These are phyloP conservation scores for Pugionium cornutum DNA, from an alignment of 345 rosid species.

Conservation along the genomic window DNA sequence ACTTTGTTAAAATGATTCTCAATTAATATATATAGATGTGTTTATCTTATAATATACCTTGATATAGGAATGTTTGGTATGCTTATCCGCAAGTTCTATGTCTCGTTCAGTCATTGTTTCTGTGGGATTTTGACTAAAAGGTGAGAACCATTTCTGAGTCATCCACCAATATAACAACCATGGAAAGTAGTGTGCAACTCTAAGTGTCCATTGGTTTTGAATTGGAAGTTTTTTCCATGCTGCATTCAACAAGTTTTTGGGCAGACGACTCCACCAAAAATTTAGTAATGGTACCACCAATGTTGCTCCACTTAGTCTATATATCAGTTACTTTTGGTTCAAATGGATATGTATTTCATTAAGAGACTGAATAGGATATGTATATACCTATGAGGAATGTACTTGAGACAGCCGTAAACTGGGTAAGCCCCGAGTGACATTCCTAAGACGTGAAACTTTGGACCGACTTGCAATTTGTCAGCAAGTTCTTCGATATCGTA, in stretches of 20 bases:
- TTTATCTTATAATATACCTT: conserved; percentile 40
- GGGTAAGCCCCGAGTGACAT: conserved; percentile 83
- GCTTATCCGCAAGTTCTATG: conserved; percentile 45
- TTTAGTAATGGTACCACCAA: conserved; percentile 70
- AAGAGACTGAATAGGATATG: too few species aligned
- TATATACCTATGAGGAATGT: conserved; percentile 67
- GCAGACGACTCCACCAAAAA: conserved; percentile 83
- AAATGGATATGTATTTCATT: too few species aligned
- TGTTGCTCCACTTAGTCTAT: conserved; percentile 66
- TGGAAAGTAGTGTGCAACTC: conserved; percentile 63
- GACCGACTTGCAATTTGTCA: conserved; percentile 70
- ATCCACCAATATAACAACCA: conserved; percentile 90
- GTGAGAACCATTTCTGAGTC: conserved; percentile 74
- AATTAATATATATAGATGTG: background rate
- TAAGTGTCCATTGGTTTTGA: conserved; percentile 49
- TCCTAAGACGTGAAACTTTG: conserved; percentile 70
- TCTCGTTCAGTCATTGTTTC: conserved; percentile 46
- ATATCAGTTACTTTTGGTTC: too few species aligned
- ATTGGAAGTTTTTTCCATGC: conserved; percentile 42
- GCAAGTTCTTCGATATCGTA: conserved; percentile 79
- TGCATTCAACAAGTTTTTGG: conserved; percentile 47
- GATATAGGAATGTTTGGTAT: conserved; percentile 38
- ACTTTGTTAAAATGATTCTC: too few species aligned
- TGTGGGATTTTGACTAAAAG: conserved; percentile 48
- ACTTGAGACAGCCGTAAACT: conserved; percentile 64